A percentile compares a stretch with the other conserved stretches of the same genome.
Conservation (phyloP, 1,284 basidiomycete species). For the Irpex sp. region DNA sequence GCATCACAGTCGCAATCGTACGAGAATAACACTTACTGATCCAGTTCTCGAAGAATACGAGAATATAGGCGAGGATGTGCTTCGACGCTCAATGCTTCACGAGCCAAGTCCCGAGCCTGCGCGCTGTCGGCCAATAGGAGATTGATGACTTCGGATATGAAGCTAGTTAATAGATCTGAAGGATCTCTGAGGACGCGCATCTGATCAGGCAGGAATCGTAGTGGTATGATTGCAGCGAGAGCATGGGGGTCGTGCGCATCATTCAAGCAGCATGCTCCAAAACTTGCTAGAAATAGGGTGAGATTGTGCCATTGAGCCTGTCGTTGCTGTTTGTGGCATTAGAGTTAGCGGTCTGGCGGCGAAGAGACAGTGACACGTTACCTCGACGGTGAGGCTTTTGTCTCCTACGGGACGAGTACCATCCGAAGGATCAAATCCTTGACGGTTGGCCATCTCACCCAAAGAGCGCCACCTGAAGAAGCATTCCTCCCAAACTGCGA, state of each 20-base stretch:
- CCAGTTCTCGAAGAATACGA: constrained; percentile 66
- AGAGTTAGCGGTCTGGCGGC: background rate
- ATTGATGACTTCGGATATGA: constrained; percentile 70
- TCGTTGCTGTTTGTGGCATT: constrained; percentile 51
- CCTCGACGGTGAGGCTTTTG: constrained; percentile 36
- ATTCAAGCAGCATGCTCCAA: constrained; percentile 65
- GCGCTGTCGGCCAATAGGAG: constrained; percentile 61
- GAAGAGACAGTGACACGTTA: constrained; percentile 17
- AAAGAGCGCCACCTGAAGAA: constrained; percentile 47
- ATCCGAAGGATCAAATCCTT: constrained; percentile 21
- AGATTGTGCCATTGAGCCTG: constrained; percentile 87
- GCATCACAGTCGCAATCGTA: background rate
- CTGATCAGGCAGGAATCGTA: constrained; percentile 63
- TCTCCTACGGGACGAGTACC: constrained; percentile 25
- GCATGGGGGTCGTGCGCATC: constrained; percentile 46
- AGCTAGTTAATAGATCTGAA: constrained; percentile 52
- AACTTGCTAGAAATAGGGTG: constrained; percentile 75
- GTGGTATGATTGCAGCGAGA: constrained; percentile 55
- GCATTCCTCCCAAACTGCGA: constrained; percentile 81
- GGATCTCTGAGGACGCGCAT: constrained; percentile 64
- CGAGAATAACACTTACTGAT: constrained; percentile 50
- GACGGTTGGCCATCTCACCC: constrained; percentile 29
- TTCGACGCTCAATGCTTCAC: constrained; percentile 79
- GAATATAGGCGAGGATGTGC: constrained; percentile 67
- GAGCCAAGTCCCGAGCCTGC: constrained; percentile 69